Percentiles rank a stretch among this genome's conserved stretches.
Evolutionary conservation across 2,329 filamentous ascomycete species (phyloP).

Genomic region (Knufia fluminis): DNA sequence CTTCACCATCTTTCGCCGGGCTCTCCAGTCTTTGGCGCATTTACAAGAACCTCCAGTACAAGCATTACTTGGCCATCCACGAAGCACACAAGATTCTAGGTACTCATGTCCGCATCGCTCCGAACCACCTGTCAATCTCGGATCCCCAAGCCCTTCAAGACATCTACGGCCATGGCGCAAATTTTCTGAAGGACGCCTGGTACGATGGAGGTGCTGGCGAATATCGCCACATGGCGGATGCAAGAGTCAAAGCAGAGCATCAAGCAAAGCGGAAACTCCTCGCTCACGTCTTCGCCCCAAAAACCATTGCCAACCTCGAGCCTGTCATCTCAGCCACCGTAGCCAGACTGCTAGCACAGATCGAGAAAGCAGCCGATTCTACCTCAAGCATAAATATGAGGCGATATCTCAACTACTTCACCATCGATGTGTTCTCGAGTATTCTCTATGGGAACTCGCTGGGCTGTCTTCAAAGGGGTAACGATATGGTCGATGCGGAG

Average conservation of each 20-base stretch:
- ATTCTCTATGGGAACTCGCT: slow-evolving; percentile 10
- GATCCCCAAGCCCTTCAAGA: slow-evolving; percentile 33
- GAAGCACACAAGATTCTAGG: slow-evolving; percentile 21
- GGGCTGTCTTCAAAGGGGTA: slow-evolving; percentile 12
- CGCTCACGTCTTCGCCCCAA: slow-evolving; percentile 18
- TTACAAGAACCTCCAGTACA: slow-evolving; percentile 16
- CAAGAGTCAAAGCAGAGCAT: slow-evolving; percentile 19
- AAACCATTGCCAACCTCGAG: slow-evolving; percentile 17
- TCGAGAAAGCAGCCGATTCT: slow-evolving; percentile 3
- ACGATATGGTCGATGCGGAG: slow-evolving; percentile 14
- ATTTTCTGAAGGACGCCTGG: slow-evolving; percentile 32
- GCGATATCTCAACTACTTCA: slow-evolving; percentile 18
- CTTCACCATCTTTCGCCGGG: slow-evolving; percentile 11
- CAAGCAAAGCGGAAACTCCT: slow-evolving; percentile 19
- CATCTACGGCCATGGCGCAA: slow-evolving; percentile 35
- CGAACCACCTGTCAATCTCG: slow-evolving; percentile 40
- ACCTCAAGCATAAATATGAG: slow-evolving; percentile 13
- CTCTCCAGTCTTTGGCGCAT: slow-evolving; percentile 20
- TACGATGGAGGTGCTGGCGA: slow-evolving; percentile 24
- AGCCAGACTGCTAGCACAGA: slow-evolving; percentile 5
- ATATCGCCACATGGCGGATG: slow-evolving; percentile 14
- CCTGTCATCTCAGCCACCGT: slow-evolving; percentile 13
- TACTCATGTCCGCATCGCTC: slow-evolving; percentile 39
- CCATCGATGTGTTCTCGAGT: slow-evolving; percentile 14
- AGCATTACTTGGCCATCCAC: slow-evolving; percentile 19